Conservation (phyloP, 345 rosid species). For the Psidium friedrichsthalianum region DNA sequence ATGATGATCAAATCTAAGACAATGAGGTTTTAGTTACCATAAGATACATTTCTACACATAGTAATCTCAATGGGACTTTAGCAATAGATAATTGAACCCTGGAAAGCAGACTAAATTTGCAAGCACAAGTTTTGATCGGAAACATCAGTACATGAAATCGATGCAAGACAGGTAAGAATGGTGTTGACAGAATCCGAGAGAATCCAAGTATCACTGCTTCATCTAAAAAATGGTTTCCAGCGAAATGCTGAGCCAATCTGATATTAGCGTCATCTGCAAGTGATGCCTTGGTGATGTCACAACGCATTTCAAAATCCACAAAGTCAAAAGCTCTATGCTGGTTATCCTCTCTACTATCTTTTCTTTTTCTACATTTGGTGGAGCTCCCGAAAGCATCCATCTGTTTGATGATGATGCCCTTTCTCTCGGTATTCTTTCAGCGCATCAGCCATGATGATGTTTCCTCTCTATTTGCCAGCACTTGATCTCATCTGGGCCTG, state of each 20-base stretch:
- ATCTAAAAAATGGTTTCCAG: slow-evolving; percentile 44
- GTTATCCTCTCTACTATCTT: slow-evolving; percentile 30
- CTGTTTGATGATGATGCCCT: no score
- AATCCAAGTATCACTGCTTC: neutral
- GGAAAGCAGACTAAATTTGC: neutral
- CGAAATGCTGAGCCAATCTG: slow-evolving; percentile 39
- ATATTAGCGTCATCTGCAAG: slow-evolving; percentile 9
- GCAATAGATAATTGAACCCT: neutral
- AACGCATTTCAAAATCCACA: slow-evolving; percentile 33
- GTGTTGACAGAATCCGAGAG: neutral
- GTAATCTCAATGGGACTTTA: neutral
- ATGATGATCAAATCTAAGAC: neutral
- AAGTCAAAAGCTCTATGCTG: slow-evolving; percentile 38
- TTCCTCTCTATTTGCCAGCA: no score
- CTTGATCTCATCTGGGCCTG: no score
- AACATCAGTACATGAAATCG: neutral
- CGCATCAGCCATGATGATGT: no score
- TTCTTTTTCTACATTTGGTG: no score
- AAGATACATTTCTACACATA: neutral
- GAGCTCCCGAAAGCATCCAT: no score
- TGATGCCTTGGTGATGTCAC: slow-evolving; percentile 15
- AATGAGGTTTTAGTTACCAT: neutral
- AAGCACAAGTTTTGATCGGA: neutral
- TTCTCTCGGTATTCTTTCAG: no score
- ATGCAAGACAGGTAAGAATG: neutral